Conservation (phyloP, 108 stramenopile species). For the Mediolabrus comicus region DNA sequence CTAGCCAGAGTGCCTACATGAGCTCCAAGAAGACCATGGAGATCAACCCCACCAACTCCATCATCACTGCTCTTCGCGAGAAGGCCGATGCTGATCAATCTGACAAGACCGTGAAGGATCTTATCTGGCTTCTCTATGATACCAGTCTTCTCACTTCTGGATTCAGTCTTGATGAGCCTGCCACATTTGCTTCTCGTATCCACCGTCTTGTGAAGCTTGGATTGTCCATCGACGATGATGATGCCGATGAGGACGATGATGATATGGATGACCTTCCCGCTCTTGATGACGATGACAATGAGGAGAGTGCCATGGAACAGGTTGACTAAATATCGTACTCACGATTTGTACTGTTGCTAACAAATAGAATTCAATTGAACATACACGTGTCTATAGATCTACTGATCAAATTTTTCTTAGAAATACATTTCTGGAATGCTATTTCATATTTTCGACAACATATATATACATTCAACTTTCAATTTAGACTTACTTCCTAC, state of each 20-base stretch:
- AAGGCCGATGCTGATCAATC: constrained; percentile 98
- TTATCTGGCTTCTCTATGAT: constrained; percentile 99
- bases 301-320: constrained; percentile 98
- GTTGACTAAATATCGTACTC: constrained; percentile 90
- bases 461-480: too few relatives aligned
- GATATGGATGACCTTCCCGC: constrained; percentile 95
- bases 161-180: constrained; percentile 99
- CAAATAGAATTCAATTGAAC: background rate
- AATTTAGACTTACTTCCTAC: too few relatives aligned
- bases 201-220: constrained; percentile 99
- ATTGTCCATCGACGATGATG: constrained; percentile 98
- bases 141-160: constrained; percentile 98
- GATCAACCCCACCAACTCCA: constrained; percentile 99
- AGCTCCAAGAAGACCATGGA: constrained; percentile 99
- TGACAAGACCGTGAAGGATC: constrained; percentile 99
- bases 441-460: too few relatives aligned
- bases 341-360: background rate
- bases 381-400: too few relatives aligned
- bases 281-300: constrained; percentile 93
- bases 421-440: too few relatives aligned
- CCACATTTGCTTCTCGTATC: constrained; percentile 98
- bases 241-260: constrained; percentile 86
- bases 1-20: constrained; percentile 98
- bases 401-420: too few relatives aligned
- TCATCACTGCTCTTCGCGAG: constrained; percentile 96